Base-by-base conservation (phyloP, 2,329 filamentous ascomycete species). In the Aureobasidium pullulans region DNA sequence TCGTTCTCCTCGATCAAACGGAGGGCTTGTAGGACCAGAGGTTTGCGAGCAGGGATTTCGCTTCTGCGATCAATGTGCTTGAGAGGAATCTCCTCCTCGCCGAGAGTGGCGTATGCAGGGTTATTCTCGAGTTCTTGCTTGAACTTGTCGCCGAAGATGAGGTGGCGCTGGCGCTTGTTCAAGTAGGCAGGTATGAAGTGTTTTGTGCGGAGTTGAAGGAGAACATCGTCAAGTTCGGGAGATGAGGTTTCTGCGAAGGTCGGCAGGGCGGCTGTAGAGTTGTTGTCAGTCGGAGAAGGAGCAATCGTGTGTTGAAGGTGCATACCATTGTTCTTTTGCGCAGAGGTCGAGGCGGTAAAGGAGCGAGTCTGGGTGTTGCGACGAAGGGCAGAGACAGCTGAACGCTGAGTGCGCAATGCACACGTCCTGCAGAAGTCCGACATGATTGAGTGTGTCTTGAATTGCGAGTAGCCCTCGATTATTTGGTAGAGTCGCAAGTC, bases 141-240 rank as follows among this genome's bases (percentile, higher is more conserved):
- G 67, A 75, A 69, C 37, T 74, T 71, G 16, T 69, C 61, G 47
- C 67, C 66, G 69, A 73, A 78, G 63, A 79, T 73, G 32, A 79
- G 71, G 60, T 71, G 68, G 32, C 69, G 65, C 63, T 79, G 75
- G 40, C 70, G 68, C 15, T 65, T 62, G 60, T 69, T 72, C 56
- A 80, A 72, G 65, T 77, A 73, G 47, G 66, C 65, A 11, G 77
- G 77, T 23, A 79, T 70, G 60, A 79, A 71, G 64, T 79, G 66
- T 53, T 75, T 74, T 47, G 68, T 69, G 62, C 77, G 77, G 56
- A 78, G 67, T 9, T 63, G 69, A 6, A 67, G 63, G 60, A 80
- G 73, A 37, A 76, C 62, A 19, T 65, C 52, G 52, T 75, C 67
- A 58, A 79, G 74, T 46, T 75, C 71, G 50, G 73, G 67, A 13